A percentile compares a stretch with the other conserved stretches of the same genome.
These are phyloP conservation scores for Fusarium begoniae DNA, from an alignment of 2,329 filamentous ascomycete genomes.

Conservation along the genomic window DNA sequence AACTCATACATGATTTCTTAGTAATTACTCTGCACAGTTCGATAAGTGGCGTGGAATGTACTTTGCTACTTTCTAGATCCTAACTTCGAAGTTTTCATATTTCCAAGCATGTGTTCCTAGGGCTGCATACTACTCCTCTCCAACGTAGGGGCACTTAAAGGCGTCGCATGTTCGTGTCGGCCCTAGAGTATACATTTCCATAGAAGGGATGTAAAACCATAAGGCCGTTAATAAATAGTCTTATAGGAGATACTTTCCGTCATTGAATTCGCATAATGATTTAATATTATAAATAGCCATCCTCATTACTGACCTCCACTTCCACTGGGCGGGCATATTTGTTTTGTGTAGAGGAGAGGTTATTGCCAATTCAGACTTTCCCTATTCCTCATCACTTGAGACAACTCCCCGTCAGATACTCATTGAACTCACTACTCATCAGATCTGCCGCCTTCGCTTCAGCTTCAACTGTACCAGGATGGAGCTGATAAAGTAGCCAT, in stretches of 20 bases:
- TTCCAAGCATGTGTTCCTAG: neutral
- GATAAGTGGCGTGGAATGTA: neutral
- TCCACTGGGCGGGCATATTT: neutral
- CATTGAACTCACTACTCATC: neutral
- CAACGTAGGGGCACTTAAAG: no score
- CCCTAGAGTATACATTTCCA: neutral
- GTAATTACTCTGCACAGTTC: neutral
- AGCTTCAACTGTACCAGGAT: neutral
- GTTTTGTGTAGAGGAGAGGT: neutral
- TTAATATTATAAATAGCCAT: no score
- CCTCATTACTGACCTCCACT: neutral
- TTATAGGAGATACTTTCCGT: neutral
- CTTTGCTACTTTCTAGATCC: neutral
- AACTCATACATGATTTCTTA: neutral
- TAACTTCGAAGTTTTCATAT: neutral
- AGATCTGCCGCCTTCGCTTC: neutral
- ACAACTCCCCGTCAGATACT: neutral
- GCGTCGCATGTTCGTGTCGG: neutral
- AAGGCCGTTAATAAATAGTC: no score
- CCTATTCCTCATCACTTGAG: no score
- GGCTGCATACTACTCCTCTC: neutral
- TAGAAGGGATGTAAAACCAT: neutral
- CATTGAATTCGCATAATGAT: no score
- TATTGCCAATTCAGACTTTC: neutral
- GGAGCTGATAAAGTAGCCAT: neutral